Evolutionary conservation across 176 grass and related monocot genomes (phyloP).

Genomic region (Themeda triandra): DNA sequence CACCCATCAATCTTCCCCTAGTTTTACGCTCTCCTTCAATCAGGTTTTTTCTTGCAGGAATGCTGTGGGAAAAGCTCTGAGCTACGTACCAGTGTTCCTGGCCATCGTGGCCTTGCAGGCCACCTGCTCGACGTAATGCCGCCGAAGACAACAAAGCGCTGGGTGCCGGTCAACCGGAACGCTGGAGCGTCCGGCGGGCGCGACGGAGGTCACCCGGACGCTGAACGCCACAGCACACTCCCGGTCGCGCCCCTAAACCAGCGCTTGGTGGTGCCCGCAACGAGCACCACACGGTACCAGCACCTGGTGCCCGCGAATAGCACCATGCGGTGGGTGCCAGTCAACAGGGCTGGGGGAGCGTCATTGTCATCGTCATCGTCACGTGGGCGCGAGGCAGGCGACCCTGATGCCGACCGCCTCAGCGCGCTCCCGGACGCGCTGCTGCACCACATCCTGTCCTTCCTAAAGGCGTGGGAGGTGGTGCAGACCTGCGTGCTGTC

Average conservation of each 20-base stretch:
- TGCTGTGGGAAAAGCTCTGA: not conserved
- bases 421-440: not conserved
- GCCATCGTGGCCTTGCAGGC: not conserved
- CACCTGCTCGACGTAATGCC: constrained; percentile 6
- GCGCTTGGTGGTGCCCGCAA: not conserved
- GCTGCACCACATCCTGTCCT: not conserved
- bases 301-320: not conserved
- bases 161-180: not conserved
- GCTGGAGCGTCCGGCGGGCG: not conserved
- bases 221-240: not conserved
- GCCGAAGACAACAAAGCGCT: not conserved
- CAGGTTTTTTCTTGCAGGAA: not conserved
- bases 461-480: constrained; percentile 31
- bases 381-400: no score
- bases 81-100: no score
- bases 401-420: not conserved
- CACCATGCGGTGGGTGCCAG: not conserved
- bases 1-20: not conserved
- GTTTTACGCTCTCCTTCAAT: not conserved
- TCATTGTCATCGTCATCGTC: not conserved
- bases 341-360: not conserved
- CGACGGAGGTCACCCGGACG: not conserved
- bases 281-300: not conserved
- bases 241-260: not conserved
- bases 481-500: constrained; percentile 36